Evolutionary conservation across 2,329 filamentous ascomycete species (phyloP).

Genomic region (Epichloe amarillans): DNA sequence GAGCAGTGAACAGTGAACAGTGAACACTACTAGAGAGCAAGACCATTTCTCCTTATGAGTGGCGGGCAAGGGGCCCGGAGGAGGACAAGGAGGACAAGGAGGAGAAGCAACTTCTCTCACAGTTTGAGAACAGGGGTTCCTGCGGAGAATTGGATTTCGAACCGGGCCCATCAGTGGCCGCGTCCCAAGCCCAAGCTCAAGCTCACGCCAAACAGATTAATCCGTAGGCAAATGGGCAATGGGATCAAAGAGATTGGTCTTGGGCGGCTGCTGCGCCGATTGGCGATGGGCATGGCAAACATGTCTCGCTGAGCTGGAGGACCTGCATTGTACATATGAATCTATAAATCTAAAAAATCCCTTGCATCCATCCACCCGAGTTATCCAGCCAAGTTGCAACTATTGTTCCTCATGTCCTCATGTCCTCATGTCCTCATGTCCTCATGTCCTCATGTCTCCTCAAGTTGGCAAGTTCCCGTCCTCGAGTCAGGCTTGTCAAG

Average conservation of each 20-base stretch:
- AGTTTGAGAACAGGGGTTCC: conserved; percentile 1
- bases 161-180: background rate
- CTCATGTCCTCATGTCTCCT: background rate
- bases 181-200: background rate
- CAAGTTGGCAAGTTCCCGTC: background rate
- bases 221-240: no score
- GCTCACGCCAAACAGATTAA: no score
- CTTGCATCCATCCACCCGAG: no score
- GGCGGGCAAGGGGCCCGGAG: background rate
- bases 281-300: background rate
- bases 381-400: no score
- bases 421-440: no score
- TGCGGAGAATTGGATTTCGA: conserved; percentile 1
- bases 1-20: no score
- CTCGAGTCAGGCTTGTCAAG: background rate
- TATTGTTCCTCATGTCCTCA: no score
- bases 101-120: background rate
- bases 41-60: conserved; percentile 1
- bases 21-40: background rate
- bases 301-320: no score
- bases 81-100: no score
- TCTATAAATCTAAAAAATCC: no score
- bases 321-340: no score
- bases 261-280: conserved; percentile 1
- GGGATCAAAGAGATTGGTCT: background rate